Conservation (phyloP, 768 basidiomycete genomes). For the Leccinum olivaceopallidum region DNA sequence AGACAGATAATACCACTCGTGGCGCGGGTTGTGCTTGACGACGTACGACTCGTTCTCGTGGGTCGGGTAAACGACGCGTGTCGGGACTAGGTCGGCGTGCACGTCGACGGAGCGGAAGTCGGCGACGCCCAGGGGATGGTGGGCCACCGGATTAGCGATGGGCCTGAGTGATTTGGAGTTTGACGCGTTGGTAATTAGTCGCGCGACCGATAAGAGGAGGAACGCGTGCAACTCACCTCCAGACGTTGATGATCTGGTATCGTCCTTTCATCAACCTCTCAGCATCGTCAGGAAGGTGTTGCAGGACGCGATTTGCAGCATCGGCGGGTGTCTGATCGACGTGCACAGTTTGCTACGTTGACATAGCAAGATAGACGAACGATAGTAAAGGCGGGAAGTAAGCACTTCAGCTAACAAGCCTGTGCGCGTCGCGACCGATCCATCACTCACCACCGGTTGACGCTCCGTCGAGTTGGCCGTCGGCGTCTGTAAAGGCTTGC, state of each 20-base stretch:
- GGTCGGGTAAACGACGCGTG: constrained; percentile 33
- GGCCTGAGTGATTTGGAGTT: constrained; percentile 15
- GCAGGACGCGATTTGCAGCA: constrained; percentile 34
- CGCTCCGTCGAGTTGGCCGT: constrained; percentile 8
- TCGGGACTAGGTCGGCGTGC: constrained; percentile 34
- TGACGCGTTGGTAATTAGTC: neutral
- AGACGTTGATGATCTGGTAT: constrained; percentile 44
- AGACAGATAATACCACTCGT: constrained; percentile 39
- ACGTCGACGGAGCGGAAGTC: constrained; percentile 39
- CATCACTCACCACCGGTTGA: constrained; percentile 30
- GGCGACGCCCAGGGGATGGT: constrained; percentile 38
- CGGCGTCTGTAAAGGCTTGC: neutral
- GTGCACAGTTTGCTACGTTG: constrained; percentile 37
- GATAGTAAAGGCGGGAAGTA: too few species aligned
- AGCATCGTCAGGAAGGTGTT: constrained; percentile 40
- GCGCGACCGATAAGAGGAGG: neutral
- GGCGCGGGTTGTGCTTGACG: too few species aligned
- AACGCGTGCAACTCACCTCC: constrained; percentile 28
- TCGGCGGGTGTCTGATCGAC: constrained; percentile 42
- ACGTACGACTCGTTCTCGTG: too few species aligned
- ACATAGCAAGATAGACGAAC: neutral
- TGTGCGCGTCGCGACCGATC: neutral
- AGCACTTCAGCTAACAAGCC: neutral
- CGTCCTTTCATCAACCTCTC: constrained; percentile 40
- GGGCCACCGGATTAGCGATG: constrained; percentile 36